These are phyloP conservation scores for Cercospora nicotianae DNA, from an alignment of 2,329 filamentous ascomycete species.

Conservation along the genomic window DNA sequence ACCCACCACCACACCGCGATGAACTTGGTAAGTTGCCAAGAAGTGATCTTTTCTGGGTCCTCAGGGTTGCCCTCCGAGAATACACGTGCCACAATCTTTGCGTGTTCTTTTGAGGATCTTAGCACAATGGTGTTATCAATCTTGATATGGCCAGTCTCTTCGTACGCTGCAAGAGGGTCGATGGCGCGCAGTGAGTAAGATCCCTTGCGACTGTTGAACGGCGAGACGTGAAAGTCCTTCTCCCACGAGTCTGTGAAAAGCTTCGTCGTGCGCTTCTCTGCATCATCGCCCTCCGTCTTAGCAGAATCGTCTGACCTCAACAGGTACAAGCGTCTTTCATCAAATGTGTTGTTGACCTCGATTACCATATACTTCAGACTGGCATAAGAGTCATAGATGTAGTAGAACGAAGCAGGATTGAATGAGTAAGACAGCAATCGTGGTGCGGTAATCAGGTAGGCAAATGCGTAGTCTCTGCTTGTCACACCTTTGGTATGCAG, in stretches of 20 bases:
- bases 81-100: conserved; percentile 63
- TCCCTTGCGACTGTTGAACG: conserved; percentile 63
- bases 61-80: conserved; percentile 54
- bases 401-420: conserved; percentile 78
- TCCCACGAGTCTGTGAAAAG: conserved; percentile 56
- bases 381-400: conserved; percentile 63
- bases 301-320: conserved; percentile 46
- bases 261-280: conserved; percentile 17
- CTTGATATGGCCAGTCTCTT: conserved; percentile 30
- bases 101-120: conserved; percentile 58
- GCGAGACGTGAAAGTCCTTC: conserved; percentile 76
- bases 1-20: conserved; percentile 63
- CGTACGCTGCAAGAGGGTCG: conserved; percentile 45
- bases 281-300: not conserved
- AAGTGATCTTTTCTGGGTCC: conserved; percentile 52
- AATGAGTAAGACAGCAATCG: conserved; percentile 69
- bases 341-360: conserved; percentile 77
- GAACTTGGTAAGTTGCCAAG: conserved; percentile 32
- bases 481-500: conserved; percentile 59
- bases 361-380: conserved; percentile 64
- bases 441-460: conserved; percentile 70
- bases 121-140: conserved; percentile 64
- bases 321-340: conserved; percentile 67
- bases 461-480: conserved; percentile 62
- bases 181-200: conserved; percentile 50